A percentile compares a stretch with the other conserved stretches of the same genome.
Conservation (phyloP, 495 filamentous ascomycete species). For the Cladorrhinum samala region DNA sequence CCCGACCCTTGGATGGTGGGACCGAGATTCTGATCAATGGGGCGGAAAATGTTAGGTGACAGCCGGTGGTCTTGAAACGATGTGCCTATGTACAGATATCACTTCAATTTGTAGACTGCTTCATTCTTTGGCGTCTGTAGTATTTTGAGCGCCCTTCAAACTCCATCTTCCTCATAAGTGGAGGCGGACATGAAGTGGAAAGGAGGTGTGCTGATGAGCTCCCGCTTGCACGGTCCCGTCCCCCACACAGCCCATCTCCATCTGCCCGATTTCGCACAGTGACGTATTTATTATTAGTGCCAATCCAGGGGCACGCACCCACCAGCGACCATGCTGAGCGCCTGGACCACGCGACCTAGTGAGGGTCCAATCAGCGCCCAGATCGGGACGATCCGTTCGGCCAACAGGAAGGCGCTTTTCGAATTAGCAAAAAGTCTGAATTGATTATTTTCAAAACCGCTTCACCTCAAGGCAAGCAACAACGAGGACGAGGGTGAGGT, state of each 20-base stretch:
- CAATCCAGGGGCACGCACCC: not conserved
- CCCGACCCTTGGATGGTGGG: slow-evolving; percentile 11
- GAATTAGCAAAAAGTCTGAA: not conserved
- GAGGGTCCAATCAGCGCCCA: not conserved
- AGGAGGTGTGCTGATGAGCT: no score
- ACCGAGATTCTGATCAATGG: not conserved
- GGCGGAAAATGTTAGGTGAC: slow-evolving; percentile 1
- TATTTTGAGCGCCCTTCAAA: no score
- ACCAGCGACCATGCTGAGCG: not conserved
- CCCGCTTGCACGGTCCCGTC: no score
- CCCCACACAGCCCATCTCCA: no score
- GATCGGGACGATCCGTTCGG: not conserved
- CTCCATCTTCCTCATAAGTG: no score
- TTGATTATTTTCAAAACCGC: not conserved
- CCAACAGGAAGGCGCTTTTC: not conserved
- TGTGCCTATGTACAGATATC: no score
- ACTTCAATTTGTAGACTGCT: no score
- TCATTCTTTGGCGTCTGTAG: no score
- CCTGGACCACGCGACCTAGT: not conserved
- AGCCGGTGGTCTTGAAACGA: not conserved
- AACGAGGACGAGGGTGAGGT: not conserved
- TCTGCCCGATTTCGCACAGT: not conserved
- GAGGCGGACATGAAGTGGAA: no score
- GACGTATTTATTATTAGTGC: not conserved
- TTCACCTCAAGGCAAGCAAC: not conserved